Percentiles rank a stretch among this genome's conserved stretches.
Evolutionary conservation across 257 asterid genomes (phyloP).

Genomic region (Salvia miltiorrhiza): DNA sequence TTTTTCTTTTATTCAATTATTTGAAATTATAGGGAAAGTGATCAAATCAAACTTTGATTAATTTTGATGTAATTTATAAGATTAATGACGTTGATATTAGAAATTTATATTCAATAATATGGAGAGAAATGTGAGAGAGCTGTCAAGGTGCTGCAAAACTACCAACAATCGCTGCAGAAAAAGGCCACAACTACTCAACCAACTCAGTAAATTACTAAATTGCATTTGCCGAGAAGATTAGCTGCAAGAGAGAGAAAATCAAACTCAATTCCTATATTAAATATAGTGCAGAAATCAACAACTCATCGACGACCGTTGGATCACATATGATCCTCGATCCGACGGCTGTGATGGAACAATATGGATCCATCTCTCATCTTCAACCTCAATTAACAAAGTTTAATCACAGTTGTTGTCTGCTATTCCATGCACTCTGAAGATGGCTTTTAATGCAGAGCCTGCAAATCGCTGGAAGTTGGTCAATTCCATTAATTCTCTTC

Average conservation of each 20-base stretch:
- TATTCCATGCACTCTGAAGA: conserved; percentile 10
- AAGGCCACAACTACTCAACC: conserved; percentile 19
- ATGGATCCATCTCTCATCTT: too few relatives aligned
- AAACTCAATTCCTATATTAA: not conserved
- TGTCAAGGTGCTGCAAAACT: conserved; percentile 5
- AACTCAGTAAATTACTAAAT: conserved; percentile 23
- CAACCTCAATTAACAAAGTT: not conserved
- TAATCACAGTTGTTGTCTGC: not conserved
- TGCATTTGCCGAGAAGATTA: conserved; percentile 4
- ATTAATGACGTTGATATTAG: too few relatives aligned
- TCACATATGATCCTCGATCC: not conserved
- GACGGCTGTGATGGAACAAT: not conserved
- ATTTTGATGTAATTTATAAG: too few relatives aligned
- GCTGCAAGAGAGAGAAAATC: not conserved
- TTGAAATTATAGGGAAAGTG: too few relatives aligned
- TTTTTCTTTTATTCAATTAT: too few relatives aligned
- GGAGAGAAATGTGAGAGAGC: too few relatives aligned
- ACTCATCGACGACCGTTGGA: not conserved
- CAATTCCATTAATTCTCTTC: not conserved
- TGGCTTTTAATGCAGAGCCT: conserved; percentile 19
- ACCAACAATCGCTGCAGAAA: not conserved
- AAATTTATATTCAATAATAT: too few relatives aligned
- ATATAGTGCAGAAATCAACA: not conserved
- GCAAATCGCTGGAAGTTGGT: conserved; percentile 27
- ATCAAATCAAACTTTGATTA: too few relatives aligned